These are phyloP conservation scores for Wickerhamomyces bovis DNA, from an alignment of 805 yeast species.

Conservation along the genomic window DNA sequence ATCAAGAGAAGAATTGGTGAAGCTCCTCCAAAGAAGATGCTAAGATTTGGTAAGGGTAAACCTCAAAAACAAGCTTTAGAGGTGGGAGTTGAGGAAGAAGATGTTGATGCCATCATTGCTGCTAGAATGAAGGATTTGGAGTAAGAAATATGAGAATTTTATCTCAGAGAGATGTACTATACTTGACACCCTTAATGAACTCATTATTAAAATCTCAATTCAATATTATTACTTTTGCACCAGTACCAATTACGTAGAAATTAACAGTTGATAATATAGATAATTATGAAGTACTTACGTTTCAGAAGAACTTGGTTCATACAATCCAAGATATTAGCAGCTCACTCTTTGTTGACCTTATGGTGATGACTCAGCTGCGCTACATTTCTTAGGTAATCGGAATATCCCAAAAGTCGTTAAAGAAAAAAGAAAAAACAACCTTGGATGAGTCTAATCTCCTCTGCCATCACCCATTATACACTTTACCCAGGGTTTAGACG, in stretches of 20 bases:
- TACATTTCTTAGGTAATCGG: background rate
- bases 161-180: too few relatives aligned
- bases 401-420: too few relatives aligned
- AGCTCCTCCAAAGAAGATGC: slow-evolving; percentile 26
- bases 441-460: background rate
- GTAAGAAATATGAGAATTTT: background rate
- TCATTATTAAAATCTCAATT: too few relatives aligned
- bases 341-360: too few relatives aligned
- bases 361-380: background rate
- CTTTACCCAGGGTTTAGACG: background rate
- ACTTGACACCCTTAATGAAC: too few relatives aligned
- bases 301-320: too few relatives aligned
- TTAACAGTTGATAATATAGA: too few relatives aligned
- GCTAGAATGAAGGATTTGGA: slow-evolving; percentile 37
- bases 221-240: too few relatives aligned
- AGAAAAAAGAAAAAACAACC: background rate
- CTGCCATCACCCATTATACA: background rate
- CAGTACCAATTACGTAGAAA: too few relatives aligned
- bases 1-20: slow-evolving; percentile 36
- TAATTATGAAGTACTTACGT: too few relatives aligned
- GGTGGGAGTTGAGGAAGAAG: slow-evolving; percentile 25
- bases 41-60: slow-evolving; percentile 30
- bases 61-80: slow-evolving; percentile 1
- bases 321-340: too few relatives aligned
- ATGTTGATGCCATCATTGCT: slow-evolving; percentile 50